Conservation (phyloP, 768 basidiomycete genomes). For the Ramaria sp. region DNA sequence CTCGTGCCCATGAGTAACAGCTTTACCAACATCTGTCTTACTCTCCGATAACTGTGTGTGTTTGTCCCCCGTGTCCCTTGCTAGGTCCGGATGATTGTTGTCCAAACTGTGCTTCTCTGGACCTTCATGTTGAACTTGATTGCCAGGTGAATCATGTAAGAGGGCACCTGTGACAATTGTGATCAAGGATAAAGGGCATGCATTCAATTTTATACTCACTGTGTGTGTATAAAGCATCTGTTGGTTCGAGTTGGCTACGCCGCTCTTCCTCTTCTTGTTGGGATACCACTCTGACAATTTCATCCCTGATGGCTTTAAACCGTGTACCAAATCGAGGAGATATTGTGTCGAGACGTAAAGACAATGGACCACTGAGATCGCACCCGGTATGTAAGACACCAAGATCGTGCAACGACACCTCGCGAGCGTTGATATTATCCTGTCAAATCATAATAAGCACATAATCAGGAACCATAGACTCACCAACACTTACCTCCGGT, state of each 20-base stretch:
- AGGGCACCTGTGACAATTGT: neutral
- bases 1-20: neutral
- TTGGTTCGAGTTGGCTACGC: neutral
- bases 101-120: neutral
- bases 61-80: neutral
- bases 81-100: neutral
- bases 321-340: conserved; percentile 8
- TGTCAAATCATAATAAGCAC: neutral
- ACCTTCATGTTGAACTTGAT: neutral
- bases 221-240: neutral
- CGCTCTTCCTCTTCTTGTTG: conserved; percentile 5
- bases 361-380: conserved; percentile 4
- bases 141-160: neutral
- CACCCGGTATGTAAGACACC: conserved; percentile 7
- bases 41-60: neutral
- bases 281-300: conserved; percentile 6
- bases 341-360: conserved; percentile 6
- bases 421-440: conserved; percentile 9
- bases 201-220: neutral
- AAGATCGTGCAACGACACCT: conserved; percentile 9
- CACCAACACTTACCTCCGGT: conserved; percentile 3
- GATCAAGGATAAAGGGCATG: neutral
- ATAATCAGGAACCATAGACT: neutral
- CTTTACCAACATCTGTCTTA: neutral
- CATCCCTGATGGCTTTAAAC: conserved; percentile 9